Evolutionary conservation across 2,329 filamentous ascomycete species (phyloP).

Genomic region (Cryphonectria parasitica): DNA sequence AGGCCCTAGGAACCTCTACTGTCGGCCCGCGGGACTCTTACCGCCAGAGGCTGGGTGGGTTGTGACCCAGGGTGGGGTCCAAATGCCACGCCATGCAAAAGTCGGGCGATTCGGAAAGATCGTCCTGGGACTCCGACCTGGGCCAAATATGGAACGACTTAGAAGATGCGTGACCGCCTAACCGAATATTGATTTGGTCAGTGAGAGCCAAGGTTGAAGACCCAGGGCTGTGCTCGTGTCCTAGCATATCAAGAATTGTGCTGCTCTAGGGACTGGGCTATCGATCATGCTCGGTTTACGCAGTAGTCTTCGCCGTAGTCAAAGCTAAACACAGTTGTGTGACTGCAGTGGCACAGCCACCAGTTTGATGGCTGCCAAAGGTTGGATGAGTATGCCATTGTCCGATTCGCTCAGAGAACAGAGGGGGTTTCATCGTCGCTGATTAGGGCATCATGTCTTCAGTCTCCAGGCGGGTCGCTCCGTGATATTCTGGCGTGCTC

Average conservation of each 20-base stretch:
- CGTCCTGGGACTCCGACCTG: not conserved
- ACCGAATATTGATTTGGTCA: not conserved
- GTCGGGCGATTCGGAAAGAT: constrained; percentile 18
- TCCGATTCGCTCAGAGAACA: not conserved
- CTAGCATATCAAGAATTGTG: not conserved
- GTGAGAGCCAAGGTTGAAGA: not conserved
- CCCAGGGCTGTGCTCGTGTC: not conserved
- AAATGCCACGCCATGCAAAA: constrained; percentile 20
- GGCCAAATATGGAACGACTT: not conserved
- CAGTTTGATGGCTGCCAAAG: not conserved
- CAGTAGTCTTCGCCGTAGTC: not conserved
- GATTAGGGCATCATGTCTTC: not conserved
- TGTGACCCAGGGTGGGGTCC: constrained; percentile 2
- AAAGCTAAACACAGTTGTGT: not conserved
- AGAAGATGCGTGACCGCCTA: not conserved
- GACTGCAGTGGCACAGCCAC: not conserved
- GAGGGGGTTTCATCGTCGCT: not conserved
- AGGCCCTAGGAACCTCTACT: not conserved
- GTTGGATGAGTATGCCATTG: not conserved
- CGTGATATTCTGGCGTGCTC: constrained; percentile 5
- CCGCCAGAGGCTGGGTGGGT: constrained; percentile 13
- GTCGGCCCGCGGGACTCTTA: constrained; percentile 11
- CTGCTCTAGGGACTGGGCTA: not conserved
- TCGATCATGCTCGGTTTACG: not conserved
- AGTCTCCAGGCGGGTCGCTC: constrained; percentile 9